phyloP scores from a whole-genome alignment of 441 rosid species.

The Bocquillonia castaneifolia region DNA sequence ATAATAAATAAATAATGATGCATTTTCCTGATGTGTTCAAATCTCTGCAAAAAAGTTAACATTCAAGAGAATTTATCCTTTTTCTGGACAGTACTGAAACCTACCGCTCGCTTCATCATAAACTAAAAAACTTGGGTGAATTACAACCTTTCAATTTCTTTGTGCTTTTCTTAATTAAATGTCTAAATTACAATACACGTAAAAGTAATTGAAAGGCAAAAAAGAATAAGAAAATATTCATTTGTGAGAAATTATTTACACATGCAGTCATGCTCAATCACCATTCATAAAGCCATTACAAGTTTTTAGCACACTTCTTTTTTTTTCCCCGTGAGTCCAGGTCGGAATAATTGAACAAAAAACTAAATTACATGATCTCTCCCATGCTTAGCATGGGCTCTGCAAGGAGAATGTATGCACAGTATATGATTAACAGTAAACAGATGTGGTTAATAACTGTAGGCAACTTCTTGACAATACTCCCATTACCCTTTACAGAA shows the following conservation, averaged over 20 bases:
- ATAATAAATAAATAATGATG: conserved; percentile 10
- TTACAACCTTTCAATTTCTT: not conserved
- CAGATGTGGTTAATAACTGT: not conserved
- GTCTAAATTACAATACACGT: not conserved
- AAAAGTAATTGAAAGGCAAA: not conserved
- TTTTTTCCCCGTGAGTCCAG: not conserved
- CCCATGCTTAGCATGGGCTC: not conserved
- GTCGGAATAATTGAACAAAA: not conserved
- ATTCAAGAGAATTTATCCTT: not conserved
- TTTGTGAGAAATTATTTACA: not conserved
- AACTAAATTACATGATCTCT: not conserved
- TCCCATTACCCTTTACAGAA: not conserved
- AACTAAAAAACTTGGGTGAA: not conserved
- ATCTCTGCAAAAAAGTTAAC: not conserved
- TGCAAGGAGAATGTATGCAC: not conserved
- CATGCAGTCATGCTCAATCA: not conserved
- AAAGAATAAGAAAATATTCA: not conserved
- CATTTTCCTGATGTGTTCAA: not conserved
- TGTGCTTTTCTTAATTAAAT: not conserved
- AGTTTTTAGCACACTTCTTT: not conserved
- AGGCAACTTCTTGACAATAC: not conserved
- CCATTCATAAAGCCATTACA: not conserved
- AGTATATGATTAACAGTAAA: not conserved
- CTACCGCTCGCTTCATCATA: not conserved
- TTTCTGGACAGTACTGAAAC: not conserved